A percentile compares a stretch with the other conserved stretches of the same genome.
These are phyloP conservation scores for Alternaria sp. DNA, from an alignment of 2,329 filamentous ascomycete genomes.

Conservation along the genomic window DNA sequence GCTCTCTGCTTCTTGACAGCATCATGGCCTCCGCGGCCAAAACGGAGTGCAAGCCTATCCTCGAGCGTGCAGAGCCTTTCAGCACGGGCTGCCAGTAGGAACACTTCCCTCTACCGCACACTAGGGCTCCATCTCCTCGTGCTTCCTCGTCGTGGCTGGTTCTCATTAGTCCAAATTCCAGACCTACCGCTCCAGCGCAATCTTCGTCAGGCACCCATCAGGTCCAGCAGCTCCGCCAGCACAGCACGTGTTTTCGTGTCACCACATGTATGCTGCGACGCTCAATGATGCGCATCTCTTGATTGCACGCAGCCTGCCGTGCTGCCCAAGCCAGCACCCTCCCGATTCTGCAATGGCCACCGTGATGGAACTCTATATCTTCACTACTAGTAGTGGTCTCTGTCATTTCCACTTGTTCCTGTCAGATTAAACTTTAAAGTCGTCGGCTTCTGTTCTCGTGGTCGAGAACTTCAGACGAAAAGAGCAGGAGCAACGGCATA, in stretches of 20 bases:
- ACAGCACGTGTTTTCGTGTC: slow-evolving; percentile 33
- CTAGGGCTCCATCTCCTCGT: slow-evolving; percentile 17
- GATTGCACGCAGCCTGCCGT: slow-evolving; percentile 21
- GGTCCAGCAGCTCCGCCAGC: not conserved
- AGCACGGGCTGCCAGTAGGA: slow-evolving; percentile 30
- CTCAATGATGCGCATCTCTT: slow-evolving; percentile 24
- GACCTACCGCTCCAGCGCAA: slow-evolving; percentile 16
- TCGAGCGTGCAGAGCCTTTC: slow-evolving; percentile 24
- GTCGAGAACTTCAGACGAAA: slow-evolving; percentile 1
- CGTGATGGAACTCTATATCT: not conserved
- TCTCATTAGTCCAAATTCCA: slow-evolving; percentile 33
- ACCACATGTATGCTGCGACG: slow-evolving; percentile 3
- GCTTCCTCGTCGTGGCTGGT: slow-evolving; percentile 35
- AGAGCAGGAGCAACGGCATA: not conserved
- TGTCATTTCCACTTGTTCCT: not conserved
- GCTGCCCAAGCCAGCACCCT: slow-evolving; percentile 21
- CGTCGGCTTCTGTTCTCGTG: not conserved
- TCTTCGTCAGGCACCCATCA: slow-evolving; percentile 27
- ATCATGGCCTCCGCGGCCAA: slow-evolving; percentile 21
- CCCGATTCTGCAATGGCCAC: not conserved
- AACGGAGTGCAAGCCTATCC: slow-evolving; percentile 23
- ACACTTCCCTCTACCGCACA: slow-evolving; percentile 23
- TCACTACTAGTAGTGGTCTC: not conserved
- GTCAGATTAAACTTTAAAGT: not conserved
- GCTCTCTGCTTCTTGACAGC: not conserved